phyloP scores from a whole-genome alignment of 805 yeast species.

The Lachancea dasiensis region DNA sequence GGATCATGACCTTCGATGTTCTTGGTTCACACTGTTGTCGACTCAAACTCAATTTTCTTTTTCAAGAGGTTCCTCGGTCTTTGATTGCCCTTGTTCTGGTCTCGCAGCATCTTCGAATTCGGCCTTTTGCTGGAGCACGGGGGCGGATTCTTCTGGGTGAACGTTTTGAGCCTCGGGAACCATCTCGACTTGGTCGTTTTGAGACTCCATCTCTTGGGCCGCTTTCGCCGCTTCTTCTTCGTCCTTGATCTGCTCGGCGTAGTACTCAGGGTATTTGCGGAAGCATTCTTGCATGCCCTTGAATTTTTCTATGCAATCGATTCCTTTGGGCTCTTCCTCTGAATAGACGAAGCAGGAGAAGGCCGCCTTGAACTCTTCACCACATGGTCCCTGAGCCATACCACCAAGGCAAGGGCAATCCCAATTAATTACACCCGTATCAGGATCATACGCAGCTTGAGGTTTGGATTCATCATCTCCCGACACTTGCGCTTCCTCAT shows the following conservation, averaged over 20 bases:
- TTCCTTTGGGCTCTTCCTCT: conserved; percentile 91
- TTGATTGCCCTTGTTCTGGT: too few relatives aligned
- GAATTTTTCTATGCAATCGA: conserved; percentile 89
- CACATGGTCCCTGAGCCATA: conserved; percentile 98
- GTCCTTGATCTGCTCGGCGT: conserved; percentile 84
- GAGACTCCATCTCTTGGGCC: conserved; percentile 15
- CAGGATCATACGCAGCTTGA: conserved; percentile 84
- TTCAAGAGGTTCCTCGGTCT: not conserved
- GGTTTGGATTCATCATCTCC: conserved; percentile 21
- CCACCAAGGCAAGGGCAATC: conserved; percentile 99
- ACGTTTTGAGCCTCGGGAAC: conserved; percentile 8
- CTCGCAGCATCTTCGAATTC: conserved; percentile 13
- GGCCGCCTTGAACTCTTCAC: conserved; percentile 90
- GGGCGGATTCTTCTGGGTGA: conserved; percentile 12
- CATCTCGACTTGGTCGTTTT: conserved; percentile 6
- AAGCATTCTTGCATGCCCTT: conserved; percentile 91
- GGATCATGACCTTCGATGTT: too few relatives aligned
- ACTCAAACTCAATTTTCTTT: not conserved
- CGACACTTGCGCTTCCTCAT: too few relatives aligned
- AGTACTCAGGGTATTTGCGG: conserved; percentile 86
- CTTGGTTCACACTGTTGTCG: too few relatives aligned
- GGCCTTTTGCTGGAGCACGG: conserved; percentile 13
- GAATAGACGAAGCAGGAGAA: conserved; percentile 94
- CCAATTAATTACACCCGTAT: conserved; percentile 99
- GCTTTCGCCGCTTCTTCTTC: conserved; percentile 49